Conservation (phyloP, 1,284 basidiomycete genomes). For the Leccinum cinnamomeum region DNA sequence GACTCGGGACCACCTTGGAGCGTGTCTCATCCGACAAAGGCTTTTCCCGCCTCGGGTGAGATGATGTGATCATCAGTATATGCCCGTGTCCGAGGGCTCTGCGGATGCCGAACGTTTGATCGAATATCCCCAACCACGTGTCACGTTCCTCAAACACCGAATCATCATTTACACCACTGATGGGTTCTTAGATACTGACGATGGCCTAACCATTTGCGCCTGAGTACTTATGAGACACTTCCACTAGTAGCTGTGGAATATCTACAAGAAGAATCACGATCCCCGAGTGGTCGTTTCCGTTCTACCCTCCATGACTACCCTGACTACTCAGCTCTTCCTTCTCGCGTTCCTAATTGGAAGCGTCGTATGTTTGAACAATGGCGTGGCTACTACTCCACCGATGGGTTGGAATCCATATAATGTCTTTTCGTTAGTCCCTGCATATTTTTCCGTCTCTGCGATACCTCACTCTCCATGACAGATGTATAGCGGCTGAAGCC, state of each 20-base stretch:
- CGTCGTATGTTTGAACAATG: conserved; percentile 39
- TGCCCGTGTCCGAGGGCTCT: not conserved
- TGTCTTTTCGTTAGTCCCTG: conserved; percentile 39
- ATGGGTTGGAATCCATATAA: conserved; percentile 54
- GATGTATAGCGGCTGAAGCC: conserved; percentile 7
- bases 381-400: conserved; percentile 41
- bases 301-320: not conserved
- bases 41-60: not conserved
- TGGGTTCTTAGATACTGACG: not conserved
- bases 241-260: not conserved
- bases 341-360: not conserved
- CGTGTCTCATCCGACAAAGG: not conserved
- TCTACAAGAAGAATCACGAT: not conserved
- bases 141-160: not conserved
- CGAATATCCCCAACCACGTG: not conserved
- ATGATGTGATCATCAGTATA: not conserved
- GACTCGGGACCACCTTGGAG: not conserved
- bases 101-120: not conserved
- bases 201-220: not conserved
- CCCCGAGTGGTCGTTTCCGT: not conserved
- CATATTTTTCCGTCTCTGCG: not conserved
- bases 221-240: not conserved
- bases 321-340: not conserved
- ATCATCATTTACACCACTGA: not conserved
- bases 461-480: not conserved